Evolutionary conservation across 2,329 filamentous ascomycete species (phyloP).

Genomic region (Rutstroemia sp.): DNA sequence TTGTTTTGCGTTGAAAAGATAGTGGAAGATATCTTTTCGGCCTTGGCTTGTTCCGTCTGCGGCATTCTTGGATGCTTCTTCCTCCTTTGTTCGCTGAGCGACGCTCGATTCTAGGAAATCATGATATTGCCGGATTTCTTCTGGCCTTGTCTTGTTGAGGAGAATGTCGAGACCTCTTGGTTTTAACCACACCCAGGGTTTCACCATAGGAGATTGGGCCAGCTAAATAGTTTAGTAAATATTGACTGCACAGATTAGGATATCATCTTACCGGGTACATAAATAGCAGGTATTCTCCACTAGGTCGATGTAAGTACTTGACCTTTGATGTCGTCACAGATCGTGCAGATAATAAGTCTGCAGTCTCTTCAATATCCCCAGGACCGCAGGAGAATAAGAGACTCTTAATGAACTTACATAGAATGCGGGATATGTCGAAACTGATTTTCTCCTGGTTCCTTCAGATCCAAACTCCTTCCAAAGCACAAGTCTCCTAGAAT

Average conservation of each 20-base stretch:
- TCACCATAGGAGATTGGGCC: not conserved
- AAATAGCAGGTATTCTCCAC: not conserved
- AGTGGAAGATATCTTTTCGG: not conserved
- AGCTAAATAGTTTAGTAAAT: not conserved
- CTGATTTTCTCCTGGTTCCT: not conserved
- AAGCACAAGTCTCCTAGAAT: not conserved
- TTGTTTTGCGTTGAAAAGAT: constrained; percentile 92
- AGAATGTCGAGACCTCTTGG: not conserved
- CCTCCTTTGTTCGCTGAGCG: not conserved
- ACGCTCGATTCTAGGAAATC: not conserved
- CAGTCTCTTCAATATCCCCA: too few species aligned
- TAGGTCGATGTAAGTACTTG: not conserved
- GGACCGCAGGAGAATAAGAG: not conserved
- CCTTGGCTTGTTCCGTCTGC: not conserved
- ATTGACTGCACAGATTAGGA: not conserved
- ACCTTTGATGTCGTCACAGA: not conserved
- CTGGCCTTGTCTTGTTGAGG: not conserved
- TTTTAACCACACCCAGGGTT: not conserved
- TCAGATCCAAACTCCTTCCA: not conserved
- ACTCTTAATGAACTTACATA: not conserved
- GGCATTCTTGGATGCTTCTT: not conserved
- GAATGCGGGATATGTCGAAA: not conserved
- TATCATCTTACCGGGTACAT: not conserved
- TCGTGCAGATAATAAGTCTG: not conserved
- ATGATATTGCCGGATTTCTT: not conserved